Evolutionary conservation across 1,139 yeast species (phyloP).

Genomic region (Hyphopichia fennica): DNA sequence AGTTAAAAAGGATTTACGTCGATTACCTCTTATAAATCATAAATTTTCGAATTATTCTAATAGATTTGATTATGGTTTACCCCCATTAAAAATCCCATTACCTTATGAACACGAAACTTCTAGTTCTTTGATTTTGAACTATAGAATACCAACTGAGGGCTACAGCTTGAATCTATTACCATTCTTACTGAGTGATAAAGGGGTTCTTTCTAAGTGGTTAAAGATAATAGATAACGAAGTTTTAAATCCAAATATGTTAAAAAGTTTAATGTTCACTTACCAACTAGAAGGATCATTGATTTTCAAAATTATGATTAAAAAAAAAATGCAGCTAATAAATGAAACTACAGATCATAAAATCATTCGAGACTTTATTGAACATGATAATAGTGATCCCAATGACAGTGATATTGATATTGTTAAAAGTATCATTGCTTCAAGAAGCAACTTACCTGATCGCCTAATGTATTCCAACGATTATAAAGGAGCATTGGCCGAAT

Average conservation of each 20-base stretch:
- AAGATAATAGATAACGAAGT: conserved; percentile 8
- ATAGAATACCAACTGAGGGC: conserved; percentile 7
- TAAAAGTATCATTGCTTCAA: conserved; percentile 12
- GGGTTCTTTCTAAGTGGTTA: conserved; percentile 6
- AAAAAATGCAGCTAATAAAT: conserved; percentile 6
- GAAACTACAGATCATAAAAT: conserved; percentile 6
- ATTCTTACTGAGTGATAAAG: conserved; percentile 12
- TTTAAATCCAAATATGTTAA: conserved; percentile 7
- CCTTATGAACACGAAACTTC: conserved; percentile 5
- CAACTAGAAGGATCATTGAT: conserved; percentile 16
- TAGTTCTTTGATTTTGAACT: conserved; percentile 9
- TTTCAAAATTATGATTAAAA: conserved; percentile 13
- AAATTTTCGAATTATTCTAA: conserved; percentile 2
- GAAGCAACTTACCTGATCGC: conserved; percentile 10
- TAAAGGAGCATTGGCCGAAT: conserved; percentile 5
- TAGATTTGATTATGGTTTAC: conserved; percentile 10
- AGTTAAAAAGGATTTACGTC: conserved; percentile 4
- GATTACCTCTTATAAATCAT: conserved; percentile 1
- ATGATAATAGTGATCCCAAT: conserved; percentile 4
- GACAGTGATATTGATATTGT: conserved; percentile 5
- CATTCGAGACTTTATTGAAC: conserved; percentile 7
- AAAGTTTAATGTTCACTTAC: conserved; percentile 13
- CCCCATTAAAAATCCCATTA: conserved; percentile 10
- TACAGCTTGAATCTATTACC: conserved; percentile 12
- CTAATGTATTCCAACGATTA: conserved; percentile 11